Evolutionary conservation across 1,139 yeast genomes (phyloP).

Genomic region (Kazachstania sp.): DNA sequence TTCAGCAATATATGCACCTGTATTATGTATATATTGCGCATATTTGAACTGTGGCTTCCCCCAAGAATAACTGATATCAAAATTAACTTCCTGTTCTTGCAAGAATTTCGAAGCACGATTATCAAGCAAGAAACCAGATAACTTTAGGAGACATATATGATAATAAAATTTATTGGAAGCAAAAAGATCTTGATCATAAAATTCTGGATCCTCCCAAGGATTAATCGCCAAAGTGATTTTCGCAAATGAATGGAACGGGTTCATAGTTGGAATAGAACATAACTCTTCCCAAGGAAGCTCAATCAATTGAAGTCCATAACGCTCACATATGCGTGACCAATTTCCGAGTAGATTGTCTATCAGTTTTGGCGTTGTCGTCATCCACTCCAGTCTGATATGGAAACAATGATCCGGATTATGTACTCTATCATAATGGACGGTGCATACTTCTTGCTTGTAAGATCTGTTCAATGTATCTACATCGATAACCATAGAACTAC

Average conservation of each 20-base stretch:
- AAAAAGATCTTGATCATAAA: slow-evolving; percentile 36
- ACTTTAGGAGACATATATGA: slow-evolving; percentile 52
- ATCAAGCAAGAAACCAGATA: slow-evolving; percentile 70
- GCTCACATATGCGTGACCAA: slow-evolving; percentile 76
- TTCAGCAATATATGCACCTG: slow-evolving; percentile 88
- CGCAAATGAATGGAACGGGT: slow-evolving; percentile 85
- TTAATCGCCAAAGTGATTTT: slow-evolving; percentile 54
- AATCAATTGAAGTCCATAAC: slow-evolving; percentile 80
- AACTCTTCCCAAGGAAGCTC: slow-evolving; percentile 91
- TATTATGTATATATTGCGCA: slow-evolving; percentile 81
- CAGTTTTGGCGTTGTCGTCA: slow-evolving; percentile 78
- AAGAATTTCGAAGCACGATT: slow-evolving; percentile 65
- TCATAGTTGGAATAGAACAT: slow-evolving; percentile 61
- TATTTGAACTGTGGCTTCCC: slow-evolving; percentile 75
- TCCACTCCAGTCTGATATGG: slow-evolving; percentile 88
- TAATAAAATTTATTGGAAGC: slow-evolving; percentile 49
- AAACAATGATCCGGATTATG: slow-evolving; percentile 95
- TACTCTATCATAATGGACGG: slow-evolving; percentile 82
- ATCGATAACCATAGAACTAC: slow-evolving; percentile 55
- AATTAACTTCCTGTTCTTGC: slow-evolving; percentile 41
- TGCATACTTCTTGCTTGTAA: slow-evolving; percentile 66
- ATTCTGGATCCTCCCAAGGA: slow-evolving; percentile 59
- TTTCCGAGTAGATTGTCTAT: slow-evolving; percentile 80
- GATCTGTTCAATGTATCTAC: slow-evolving; percentile 69
- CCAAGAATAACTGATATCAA: slow-evolving; percentile 76